Evolutionary conservation across 371 early-diverging fungal genomes (phyloP), one percentile per base, ranked within the genome.

Genomic region (Apophysomyces variabilis): DNA sequence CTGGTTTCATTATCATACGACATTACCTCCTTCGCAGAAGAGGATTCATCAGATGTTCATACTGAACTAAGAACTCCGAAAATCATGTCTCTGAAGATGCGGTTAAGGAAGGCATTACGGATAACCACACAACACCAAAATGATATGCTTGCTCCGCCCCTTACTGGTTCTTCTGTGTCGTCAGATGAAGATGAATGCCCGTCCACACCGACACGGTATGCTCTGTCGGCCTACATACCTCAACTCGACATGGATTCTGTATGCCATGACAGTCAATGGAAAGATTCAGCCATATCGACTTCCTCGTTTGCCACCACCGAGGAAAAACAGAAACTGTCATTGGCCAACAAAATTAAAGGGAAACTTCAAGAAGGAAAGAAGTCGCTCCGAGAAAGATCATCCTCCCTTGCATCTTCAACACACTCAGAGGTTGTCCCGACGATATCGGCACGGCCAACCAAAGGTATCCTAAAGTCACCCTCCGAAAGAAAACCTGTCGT

Each of bases 91-190:
- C 21, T 50, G 21, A 50, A 50, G 21, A 18, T n/a, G 54, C 54
- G 54, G 54, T 18, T 50, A 50, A 50, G 21, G 21, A 50, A 50
- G 54, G 54, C 54, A 11, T 11, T 50, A 21, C 54, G 54, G 54
- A 50, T 50, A 50, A 9, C n/a, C 7, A 50, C 54, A 50, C 54
- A 50, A 26, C 54, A 50, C 54, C 54, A 50, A 21, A 16, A 50
- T 50, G 54, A 50, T 50, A 50, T 50, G 54, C 54, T 50, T 21
- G 54, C 54, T 50, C 54, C 54, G 21, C 54, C 54, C 16, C 54
- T 50, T 7, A 50, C 54, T 4, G 54, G 54, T 9, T 50, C 54
- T 26, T 50, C 54, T 5, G 54, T 50, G 6, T 50, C 54, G n/a
- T 50, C 54, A 7, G n/a, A n/a, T 50, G 54, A 50, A 21, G 54